phyloP scores from a whole-genome alignment of 2,329 filamentous ascomycete genomes.

The Aureobasidium sp. region DNA sequence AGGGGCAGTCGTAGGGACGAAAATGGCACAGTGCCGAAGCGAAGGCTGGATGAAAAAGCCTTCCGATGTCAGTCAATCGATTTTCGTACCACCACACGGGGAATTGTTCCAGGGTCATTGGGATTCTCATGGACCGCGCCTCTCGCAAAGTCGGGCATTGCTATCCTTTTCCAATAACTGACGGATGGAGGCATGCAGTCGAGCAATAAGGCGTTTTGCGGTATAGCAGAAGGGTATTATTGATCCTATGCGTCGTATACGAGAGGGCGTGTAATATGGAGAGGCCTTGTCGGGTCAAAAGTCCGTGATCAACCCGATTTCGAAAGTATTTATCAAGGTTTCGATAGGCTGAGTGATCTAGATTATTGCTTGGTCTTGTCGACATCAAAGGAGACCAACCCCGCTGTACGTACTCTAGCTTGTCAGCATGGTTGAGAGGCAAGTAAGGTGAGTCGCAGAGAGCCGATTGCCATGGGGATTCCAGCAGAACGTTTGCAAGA shows the following conservation, averaged over 20 bases:
- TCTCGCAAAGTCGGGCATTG: neutral
- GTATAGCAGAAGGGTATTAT: neutral
- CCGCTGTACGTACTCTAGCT: neutral
- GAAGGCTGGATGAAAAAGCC: neutral
- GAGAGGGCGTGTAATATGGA: neutral
- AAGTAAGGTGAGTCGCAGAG: neutral
- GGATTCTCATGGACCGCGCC: neutral
- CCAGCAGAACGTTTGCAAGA: neutral
- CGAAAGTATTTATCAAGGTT: neutral
- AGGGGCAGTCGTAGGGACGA: neutral
- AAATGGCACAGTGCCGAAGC: neutral
- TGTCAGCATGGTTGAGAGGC: neutral
- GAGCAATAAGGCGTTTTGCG: neutral
- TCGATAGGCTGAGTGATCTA: neutral
- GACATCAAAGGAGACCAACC: neutral
- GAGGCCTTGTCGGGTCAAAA: neutral
- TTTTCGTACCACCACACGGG: neutral
- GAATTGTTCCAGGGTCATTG: neutral
- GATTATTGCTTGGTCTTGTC: neutral
- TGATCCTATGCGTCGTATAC: neutral
- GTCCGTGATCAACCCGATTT: neutral
- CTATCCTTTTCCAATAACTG: neutral
- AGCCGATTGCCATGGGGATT: neutral
- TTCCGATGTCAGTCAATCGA: neutral
- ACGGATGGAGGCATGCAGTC: neutral